phyloP scores from a whole-genome alignment of 2,329 filamentous ascomycete species.

The Metarhizium anisopliae region DNA sequence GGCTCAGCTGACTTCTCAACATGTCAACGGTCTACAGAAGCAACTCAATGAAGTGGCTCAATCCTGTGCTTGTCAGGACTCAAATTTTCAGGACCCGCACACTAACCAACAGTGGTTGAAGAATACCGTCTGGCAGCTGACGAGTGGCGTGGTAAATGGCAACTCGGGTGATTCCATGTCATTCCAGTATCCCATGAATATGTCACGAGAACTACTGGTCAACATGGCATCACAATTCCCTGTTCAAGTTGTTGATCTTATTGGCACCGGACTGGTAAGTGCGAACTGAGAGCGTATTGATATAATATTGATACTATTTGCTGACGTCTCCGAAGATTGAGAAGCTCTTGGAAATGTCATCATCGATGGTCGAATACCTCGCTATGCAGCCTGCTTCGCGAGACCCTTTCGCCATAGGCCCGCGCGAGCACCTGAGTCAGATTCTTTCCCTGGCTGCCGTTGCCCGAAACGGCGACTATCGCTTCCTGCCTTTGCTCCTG shows the following conservation, averaged over 20 bases:
- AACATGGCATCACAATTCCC: constrained; percentile 64
- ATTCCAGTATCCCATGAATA: constrained; percentile 54
- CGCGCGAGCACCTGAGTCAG: constrained; percentile 64
- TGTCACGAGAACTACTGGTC: constrained; percentile 53
- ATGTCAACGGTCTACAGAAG: constrained; percentile 51
- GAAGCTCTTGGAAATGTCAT: constrained; percentile 70
- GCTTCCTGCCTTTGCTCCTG: constrained; percentile 68
- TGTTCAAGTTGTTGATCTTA: constrained; percentile 65
- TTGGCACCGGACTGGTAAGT: constrained; percentile 64
- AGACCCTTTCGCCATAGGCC: constrained; percentile 55
- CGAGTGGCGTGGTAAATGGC: constrained; percentile 38
- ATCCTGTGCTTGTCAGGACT: constrained; percentile 42
- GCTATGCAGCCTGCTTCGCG: constrained; percentile 51
- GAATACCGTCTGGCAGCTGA: constrained; percentile 54
- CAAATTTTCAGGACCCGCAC: constrained; percentile 44
- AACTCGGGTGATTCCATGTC: constrained; percentile 44
- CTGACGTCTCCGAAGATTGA: constrained; percentile 47
- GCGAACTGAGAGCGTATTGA: not conserved
- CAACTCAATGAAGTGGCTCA: constrained; percentile 49
- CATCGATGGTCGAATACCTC: constrained; percentile 64
- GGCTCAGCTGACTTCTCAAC: constrained; percentile 45
- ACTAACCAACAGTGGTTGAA: constrained; percentile 58
- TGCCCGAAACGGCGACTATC: constrained; percentile 66
- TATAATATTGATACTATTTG: not conserved
- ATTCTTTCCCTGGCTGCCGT: constrained; percentile 59